Percentiles rank a stretch among this genome's conserved stretches.
Conservation (phyloP, 495 filamentous ascomycete species). For the Neurospora sp. region DNA sequence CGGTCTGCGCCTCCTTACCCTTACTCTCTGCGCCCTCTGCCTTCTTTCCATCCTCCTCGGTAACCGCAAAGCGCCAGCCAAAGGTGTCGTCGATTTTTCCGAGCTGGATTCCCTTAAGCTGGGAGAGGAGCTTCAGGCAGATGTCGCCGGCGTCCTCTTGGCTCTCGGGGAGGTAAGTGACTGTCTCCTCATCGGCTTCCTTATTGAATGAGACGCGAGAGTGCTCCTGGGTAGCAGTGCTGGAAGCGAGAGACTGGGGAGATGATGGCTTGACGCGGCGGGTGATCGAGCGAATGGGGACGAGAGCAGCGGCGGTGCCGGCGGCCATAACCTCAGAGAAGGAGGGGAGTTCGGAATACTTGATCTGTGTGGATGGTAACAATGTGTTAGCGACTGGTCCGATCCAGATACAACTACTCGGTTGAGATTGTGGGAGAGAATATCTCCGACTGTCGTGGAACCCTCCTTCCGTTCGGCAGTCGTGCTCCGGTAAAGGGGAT, state of each 20-base stretch:
- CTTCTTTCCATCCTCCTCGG: slow-evolving; percentile 35
- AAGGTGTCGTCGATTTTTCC: slow-evolving; percentile 67
- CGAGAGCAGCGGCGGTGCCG: slow-evolving; percentile 84
- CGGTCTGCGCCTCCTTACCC: background rate
- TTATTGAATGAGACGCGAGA: background rate
- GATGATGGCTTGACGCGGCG: slow-evolving; percentile 40
- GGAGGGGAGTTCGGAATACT: slow-evolving; percentile 62
- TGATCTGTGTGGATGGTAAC: slow-evolving; percentile 40
- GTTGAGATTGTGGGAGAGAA: background rate
- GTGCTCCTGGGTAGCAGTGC: slow-evolving; percentile 1
- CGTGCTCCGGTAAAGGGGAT: background rate
- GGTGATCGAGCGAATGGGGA: slow-evolving; percentile 83
- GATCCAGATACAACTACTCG: background rate
- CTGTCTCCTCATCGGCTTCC: slow-evolving; percentile 42
- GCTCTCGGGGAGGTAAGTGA: slow-evolving; percentile 50
- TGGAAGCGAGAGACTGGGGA: slow-evolving; percentile 21
- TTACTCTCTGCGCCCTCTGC: slow-evolving; percentile 9
- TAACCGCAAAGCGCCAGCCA: slow-evolving; percentile 58
- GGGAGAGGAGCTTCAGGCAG: slow-evolving; percentile 57
- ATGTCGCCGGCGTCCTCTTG: slow-evolving; percentile 61
- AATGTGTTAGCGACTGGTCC: background rate
- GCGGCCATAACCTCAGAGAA: slow-evolving; percentile 87
- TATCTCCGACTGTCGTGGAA: background rate
- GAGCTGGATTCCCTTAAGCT: slow-evolving; percentile 73
- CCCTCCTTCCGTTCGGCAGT: background rate